Evolutionary conservation across 2,329 filamentous ascomycete genomes (phyloP), one percentile per base, ranked within the genome.

Genomic region (Metarhizium sp.): DNA sequence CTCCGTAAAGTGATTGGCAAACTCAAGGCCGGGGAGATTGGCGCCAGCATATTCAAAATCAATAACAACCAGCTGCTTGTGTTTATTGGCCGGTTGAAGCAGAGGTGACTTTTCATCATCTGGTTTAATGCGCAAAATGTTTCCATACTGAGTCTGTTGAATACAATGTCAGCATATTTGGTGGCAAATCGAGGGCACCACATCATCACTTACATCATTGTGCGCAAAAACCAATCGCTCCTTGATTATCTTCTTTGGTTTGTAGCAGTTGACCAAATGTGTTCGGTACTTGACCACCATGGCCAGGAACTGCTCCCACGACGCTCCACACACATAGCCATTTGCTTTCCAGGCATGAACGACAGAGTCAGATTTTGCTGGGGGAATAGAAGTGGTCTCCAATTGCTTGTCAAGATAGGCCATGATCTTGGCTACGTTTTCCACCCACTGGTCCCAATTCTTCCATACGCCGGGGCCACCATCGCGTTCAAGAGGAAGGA

Each of bases 41-140:
- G 92, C 91, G 2, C 86, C 92, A 1, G 94, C 88, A 67, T 99
- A 99, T 67, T 99, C 94, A 65, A 99, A 99, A 69, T 99, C 94
- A 65, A 99, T 99, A 60, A 99, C 94, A 16, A 97, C 81, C 14
- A 99, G 81, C 71, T 95, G 92, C 71, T 95, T 97, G 74, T 99
- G 94, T 62, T 92, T 85, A 71, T 97, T 97, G 57, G 88, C 85
- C 0, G 94, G 91, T 51, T 94, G 82, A 11, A 96, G 79, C 7
- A 97, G 80, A 0, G 92, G 94, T 0, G 92, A 96, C 63, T 91
- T 86, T 61, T 90, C 81, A 69, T 84, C 79, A 55, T 84, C 78
- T 2, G 81, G 81, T 2, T 76, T 75, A 51, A 86, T 71, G 42
- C 92, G 90, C 51, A 99, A 83, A 59, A 99, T 94, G 67, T 99